These are phyloP conservation scores for Lepidium sativum DNA, from an alignment of 345 rosid genomes.

Conservation along the genomic window DNA sequence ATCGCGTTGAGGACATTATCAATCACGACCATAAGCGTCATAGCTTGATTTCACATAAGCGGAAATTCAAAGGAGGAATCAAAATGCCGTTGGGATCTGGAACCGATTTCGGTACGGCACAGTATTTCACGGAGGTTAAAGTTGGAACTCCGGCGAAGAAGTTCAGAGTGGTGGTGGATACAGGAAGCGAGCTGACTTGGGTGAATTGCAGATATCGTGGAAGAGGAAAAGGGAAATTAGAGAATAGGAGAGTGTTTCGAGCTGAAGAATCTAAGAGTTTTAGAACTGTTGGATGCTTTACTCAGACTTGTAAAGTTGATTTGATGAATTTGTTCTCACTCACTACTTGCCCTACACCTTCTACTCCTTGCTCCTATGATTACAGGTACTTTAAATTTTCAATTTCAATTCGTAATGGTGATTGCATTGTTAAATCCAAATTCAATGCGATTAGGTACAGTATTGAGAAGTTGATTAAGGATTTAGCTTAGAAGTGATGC, in stretches of 20 bases:
- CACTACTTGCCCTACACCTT: constrained; percentile 38
- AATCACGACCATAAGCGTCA: constrained; percentile 37
- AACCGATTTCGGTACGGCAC: constrained; percentile 37
- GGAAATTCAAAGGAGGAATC: not conserved
- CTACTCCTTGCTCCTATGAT: constrained; percentile 47
- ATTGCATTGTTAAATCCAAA: not conserved
- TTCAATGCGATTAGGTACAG: constrained; percentile 8
- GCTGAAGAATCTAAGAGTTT: constrained; percentile 43
- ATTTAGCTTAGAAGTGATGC: not conserved
- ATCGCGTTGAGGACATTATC: constrained; percentile 26
- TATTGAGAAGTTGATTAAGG: not conserved
- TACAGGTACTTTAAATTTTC: constrained; percentile 36
- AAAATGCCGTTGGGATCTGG: constrained; percentile 38
- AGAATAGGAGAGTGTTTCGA: constrained; percentile 26
- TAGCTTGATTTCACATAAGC: constrained; percentile 16
- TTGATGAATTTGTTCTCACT: constrained; percentile 48
- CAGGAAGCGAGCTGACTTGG: constrained; percentile 58
- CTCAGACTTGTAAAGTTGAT: constrained; percentile 44
- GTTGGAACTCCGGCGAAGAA: constrained; percentile 56
- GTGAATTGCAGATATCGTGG: constrained; percentile 32
- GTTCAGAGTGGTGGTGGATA: constrained; percentile 46
- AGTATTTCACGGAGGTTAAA: constrained; percentile 39
- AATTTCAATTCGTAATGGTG: not conserved
- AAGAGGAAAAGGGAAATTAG: not conserved
- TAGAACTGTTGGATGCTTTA: constrained; percentile 36